A percentile compares a stretch with the other conserved stretches of the same genome.
Evolutionary conservation across 1,284 basidiomycete genomes (phyloP).

Genomic region (Phenoliferia sp.): DNA sequence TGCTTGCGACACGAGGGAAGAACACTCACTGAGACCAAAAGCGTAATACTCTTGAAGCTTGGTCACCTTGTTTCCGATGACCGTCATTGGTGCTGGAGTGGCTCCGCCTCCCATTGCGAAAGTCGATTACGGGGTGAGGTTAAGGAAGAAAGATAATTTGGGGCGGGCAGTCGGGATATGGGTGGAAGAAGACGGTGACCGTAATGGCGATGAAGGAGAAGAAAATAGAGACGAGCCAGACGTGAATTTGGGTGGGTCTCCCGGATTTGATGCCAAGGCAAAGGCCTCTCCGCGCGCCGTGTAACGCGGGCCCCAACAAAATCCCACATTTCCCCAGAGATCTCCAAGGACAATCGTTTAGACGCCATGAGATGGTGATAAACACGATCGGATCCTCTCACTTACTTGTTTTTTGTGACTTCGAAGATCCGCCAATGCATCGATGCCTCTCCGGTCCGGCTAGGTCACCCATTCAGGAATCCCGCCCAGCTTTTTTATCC

Average conservation of each 20-base stretch:
- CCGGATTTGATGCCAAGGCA: not conserved
- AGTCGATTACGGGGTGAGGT: not conserved
- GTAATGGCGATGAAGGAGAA: not conserved
- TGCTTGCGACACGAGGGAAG: slow-evolving; percentile 38
- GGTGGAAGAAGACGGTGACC: too few species aligned
- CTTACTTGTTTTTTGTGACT: too few species aligned
- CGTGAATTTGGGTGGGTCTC: not conserved
- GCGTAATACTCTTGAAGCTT: slow-evolving; percentile 44
- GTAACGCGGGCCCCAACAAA: not conserved
- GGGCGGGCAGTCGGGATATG: not conserved
- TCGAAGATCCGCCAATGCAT: too few species aligned
- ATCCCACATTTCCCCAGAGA: not conserved
- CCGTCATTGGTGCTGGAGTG: not conserved
- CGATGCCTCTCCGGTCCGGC: too few species aligned
- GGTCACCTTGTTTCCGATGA: not conserved
- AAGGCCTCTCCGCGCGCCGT: not conserved
- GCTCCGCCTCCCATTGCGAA: not conserved
- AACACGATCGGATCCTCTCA: too few species aligned
- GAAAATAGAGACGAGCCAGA: not conserved
- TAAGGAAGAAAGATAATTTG: not conserved
- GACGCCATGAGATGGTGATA: too few species aligned
- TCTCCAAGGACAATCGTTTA: too few species aligned
- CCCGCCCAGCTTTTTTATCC: too few species aligned
- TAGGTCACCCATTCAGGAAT: too few species aligned
- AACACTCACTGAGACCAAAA: slow-evolving; percentile 49